These are phyloP conservation scores for Thalassiosira exigua DNA, from an alignment of 352 stramenopile species.

Conservation along the genomic window DNA sequence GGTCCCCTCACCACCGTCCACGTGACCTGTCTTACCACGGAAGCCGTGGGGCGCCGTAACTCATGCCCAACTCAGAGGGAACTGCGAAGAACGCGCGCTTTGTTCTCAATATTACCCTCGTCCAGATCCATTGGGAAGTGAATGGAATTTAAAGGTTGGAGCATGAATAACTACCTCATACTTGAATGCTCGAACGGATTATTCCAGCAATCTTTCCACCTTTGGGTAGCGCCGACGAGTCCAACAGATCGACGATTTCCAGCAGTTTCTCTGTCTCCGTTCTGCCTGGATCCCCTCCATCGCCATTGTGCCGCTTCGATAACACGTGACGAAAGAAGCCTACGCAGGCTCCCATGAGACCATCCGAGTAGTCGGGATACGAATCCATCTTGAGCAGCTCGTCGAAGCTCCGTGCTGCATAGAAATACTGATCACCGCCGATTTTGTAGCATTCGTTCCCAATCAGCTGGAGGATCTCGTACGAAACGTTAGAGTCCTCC, in stretches of 20 bases:
- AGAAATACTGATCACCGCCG: constrained; percentile 91
- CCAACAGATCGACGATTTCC: constrained; percentile 10
- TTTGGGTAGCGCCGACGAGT: constrained; percentile 18
- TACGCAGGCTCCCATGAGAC: constrained; percentile 93
- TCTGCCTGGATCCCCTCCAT: constrained; percentile 3
- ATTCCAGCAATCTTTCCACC: constrained; percentile 1
- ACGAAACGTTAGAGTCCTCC: constrained; percentile 93
- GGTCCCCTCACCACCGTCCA: no score
- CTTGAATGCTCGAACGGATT: background rate
- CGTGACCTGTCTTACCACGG: background rate
- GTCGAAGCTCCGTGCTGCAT: constrained; percentile 93
- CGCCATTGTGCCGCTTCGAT: constrained; percentile 75
- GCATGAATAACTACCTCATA: background rate
- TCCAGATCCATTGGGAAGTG: background rate
- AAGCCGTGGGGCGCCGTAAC: background rate
- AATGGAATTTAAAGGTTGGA: background rate
- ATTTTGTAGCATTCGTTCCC: constrained; percentile 97
- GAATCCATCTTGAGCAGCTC: constrained; percentile 93
- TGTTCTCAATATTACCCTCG: background rate
- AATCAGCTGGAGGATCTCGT: constrained; percentile 95
- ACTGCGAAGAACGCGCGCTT: background rate
- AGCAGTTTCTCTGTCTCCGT: constrained; percentile 1
- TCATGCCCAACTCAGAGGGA: background rate
- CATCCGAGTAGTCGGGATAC: constrained; percentile 96
- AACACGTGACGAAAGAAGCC: constrained; percentile 94